Evolutionary conservation across 148 eudicot genomes (phyloP).

Genomic region (Persicaria tinctoria): DNA sequence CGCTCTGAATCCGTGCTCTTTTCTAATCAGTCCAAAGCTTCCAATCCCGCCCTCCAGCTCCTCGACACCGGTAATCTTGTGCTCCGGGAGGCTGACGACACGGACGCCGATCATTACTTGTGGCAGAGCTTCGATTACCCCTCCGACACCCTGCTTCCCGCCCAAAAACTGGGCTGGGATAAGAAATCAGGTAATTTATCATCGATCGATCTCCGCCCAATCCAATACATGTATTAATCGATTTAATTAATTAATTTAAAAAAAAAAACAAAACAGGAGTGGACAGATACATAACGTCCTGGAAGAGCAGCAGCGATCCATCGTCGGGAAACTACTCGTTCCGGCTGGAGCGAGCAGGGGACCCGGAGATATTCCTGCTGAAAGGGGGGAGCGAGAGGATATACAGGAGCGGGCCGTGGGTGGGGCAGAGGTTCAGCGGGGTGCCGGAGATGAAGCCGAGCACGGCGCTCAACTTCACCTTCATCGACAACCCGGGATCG

Average conservation of each 20-base stretch:
- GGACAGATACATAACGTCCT: conserved; percentile 24
- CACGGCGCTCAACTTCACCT: conserved; percentile 24
- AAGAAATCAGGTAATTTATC: conserved; percentile 19
- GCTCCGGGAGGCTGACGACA: conserved; percentile 25
- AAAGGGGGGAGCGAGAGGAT: not conserved
- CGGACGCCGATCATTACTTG: conserved; percentile 16
- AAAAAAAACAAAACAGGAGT: not conserved
- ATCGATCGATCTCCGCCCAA: too few species aligned
- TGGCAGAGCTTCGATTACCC: conserved; percentile 45
- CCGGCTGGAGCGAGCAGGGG: conserved; percentile 25
- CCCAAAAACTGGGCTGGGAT: conserved; percentile 36
- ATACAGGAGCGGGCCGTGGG: conserved; percentile 83
- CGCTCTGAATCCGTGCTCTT: conserved; percentile 13
- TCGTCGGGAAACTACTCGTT: conserved; percentile 23
- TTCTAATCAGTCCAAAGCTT: not conserved
- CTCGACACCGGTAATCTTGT: conserved; percentile 37
- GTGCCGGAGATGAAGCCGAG: conserved; percentile 49
- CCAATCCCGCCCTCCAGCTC: conserved; percentile 21
- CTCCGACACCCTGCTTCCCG: conserved; percentile 32
- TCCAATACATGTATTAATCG: too few species aligned
- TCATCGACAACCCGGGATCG: conserved; percentile 11
- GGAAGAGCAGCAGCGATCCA: conserved; percentile 24
- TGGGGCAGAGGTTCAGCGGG: conserved; percentile 67
- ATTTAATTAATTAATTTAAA: too few species aligned
- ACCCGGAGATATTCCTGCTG: conserved; percentile 28